Percentiles rank a stretch among this genome's conserved stretches.
These are phyloP conservation scores for Colletotrichum destructivum DNA, from an alignment of 2,329 filamentous ascomycete species.

Conservation along the genomic window DNA sequence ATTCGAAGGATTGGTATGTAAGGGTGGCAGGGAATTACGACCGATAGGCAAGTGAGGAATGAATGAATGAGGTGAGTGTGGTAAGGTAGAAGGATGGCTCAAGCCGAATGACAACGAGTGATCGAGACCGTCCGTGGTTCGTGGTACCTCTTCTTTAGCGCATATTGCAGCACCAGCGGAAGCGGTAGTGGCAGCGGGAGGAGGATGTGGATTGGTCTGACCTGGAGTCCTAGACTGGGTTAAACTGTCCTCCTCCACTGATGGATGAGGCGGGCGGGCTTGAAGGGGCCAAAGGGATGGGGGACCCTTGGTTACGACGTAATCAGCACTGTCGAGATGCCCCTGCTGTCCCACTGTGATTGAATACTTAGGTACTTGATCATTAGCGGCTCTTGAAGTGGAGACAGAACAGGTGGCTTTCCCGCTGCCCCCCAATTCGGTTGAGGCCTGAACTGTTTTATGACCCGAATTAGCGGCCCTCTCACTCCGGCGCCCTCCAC, in stretches of 20 bases:
- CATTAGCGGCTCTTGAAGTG: constrained; percentile 31
- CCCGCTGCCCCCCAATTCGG: constrained; percentile 25
- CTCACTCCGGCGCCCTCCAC: constrained; percentile 4
- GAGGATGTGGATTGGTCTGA: constrained; percentile 6
- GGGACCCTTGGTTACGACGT: constrained; percentile 34
- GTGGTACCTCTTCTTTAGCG: constrained; percentile 20
- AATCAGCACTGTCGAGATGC: constrained; percentile 20
- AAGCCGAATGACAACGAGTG: constrained; percentile 12
- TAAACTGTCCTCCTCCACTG: constrained; percentile 8
- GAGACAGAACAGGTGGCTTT: constrained; percentile 24
- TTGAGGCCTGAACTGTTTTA: constrained; percentile 28
- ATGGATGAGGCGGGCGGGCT: neutral
- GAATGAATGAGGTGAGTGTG: constrained; percentile 18
- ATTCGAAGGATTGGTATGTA: neutral
- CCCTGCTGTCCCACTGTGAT: constrained; percentile 17
- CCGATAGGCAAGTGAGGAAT: constrained; percentile 12
- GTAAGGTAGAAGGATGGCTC: neutral
- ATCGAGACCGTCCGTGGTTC: constrained; percentile 8
- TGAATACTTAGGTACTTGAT: constrained; percentile 15
- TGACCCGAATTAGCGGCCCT: constrained; percentile 26
- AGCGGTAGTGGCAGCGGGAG: constrained; percentile 13
- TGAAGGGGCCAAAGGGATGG: constrained; percentile 12
- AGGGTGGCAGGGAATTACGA: constrained; percentile 8
- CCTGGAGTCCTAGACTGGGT: constrained; percentile 10
- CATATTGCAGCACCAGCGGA: constrained; percentile 9